Conservation (phyloP, 208 protist species). For the Chromosphaera perkinsii region DNA sequence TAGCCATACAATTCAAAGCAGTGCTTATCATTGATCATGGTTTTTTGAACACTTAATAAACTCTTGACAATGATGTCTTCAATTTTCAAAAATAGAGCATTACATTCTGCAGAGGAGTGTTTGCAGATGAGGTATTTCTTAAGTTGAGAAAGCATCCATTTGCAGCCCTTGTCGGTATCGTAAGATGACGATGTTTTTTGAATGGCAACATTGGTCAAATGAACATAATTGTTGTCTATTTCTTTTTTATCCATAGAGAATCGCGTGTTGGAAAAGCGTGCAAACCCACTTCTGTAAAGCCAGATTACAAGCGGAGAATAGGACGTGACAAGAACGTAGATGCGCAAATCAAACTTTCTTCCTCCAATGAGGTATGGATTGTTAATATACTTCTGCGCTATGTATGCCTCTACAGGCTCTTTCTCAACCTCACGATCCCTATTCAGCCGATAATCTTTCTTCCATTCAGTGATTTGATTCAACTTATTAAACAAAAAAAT, state of each 20-base stretch:
- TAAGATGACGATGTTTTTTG: constrained; percentile 44
- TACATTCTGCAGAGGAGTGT: constrained; percentile 66
- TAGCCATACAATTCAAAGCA: constrained; percentile 75
- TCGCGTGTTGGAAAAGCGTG: too few species aligned
- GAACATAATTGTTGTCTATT: too few species aligned
- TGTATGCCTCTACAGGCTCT: constrained; percentile 54
- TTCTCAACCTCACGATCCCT: neutral
- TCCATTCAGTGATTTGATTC: constrained; percentile 84
- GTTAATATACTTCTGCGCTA: constrained; percentile 60
- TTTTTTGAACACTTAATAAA: constrained; percentile 52
- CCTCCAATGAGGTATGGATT: constrained; percentile 63
- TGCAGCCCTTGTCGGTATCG: constrained; percentile 44
- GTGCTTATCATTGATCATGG: constrained; percentile 69
- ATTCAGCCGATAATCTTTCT: constrained; percentile 50
- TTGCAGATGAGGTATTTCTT: constrained; percentile 70
- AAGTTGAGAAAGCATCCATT: constrained; percentile 55
- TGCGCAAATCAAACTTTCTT: constrained; percentile 74
- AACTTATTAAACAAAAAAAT: constrained; percentile 93
- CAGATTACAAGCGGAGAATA: too few species aligned
- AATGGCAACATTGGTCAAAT: constrained; percentile 64
- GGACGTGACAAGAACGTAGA: too few species aligned
- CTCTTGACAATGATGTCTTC: constrained; percentile 76
- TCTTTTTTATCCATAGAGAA: too few species aligned
- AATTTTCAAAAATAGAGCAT: constrained; percentile 81
- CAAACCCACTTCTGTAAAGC: too few species aligned